Base-by-base conservation (phyloP, 352 stramenopile genomes). In the Phytophthora chlamydospora region DNA sequence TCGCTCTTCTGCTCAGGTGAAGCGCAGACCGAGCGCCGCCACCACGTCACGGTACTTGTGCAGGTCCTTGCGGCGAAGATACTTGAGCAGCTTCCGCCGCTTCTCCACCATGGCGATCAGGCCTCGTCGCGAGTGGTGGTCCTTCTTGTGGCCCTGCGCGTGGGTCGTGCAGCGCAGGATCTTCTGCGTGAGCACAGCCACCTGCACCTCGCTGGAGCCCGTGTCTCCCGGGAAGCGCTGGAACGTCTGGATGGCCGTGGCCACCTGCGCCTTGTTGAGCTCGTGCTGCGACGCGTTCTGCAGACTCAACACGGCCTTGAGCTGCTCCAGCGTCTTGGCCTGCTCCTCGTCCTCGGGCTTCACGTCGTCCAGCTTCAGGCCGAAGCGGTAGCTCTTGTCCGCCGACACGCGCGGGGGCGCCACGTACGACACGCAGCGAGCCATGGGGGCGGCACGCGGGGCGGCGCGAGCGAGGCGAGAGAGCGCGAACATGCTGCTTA, bases 101-200 rank as follows among this genome's bases (percentile, higher is more conserved):
- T 91, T 90, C 71, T 91, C 75, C 36, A 95, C 85, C 86, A 95
- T 91, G 17, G 85, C 80, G 36, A 93, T 91, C 17, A 95, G 75
- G 3, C 86, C 86, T 60, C 86, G 84, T 62, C 84, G 78, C 66
- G 86, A 95, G 76, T 95, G 86, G 56, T 93, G 84, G 71, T 95
- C 86, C 68, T 95, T 91, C 84, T 93, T 93, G 74, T 95, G 75
- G 19, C 58, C 58, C 61, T 88, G 76, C 29, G 85, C 83, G 74
- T 95, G 86, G 13, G 78, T 43, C 62, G 86, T 95, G 52, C 66
- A 88, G 46, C 76, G 85, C 60, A 90, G 63, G 52, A 95, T 93
- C 76, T 91, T 93, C 64, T 95, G 84, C 62, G 86, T 95, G 21
- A 95, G 68, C 58, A 93, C 83, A 7, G 86, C 86, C 48, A 95